Conservation (phyloP, 768 basidiomycete genomes). For the Sutorius australiensis region DNA sequence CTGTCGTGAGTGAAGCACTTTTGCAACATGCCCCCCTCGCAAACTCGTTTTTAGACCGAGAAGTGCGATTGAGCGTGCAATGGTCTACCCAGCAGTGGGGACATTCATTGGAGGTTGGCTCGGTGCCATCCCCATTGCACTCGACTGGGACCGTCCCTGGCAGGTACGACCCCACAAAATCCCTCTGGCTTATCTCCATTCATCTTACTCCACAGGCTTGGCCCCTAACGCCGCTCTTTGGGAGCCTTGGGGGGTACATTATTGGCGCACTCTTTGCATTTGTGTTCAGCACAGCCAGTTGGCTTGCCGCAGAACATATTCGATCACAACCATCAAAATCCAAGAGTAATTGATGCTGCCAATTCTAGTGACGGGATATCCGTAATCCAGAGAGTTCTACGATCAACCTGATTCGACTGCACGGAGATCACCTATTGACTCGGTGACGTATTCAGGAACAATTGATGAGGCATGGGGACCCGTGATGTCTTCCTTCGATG, state of each 20-base stretch:
- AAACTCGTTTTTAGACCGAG: conserved; percentile 38
- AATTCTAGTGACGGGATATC: neutral
- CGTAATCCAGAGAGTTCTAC: conserved; percentile 10
- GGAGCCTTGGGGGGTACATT: conserved; percentile 67
- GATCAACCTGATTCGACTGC: conserved; percentile 25
- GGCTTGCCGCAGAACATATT: conserved; percentile 40
- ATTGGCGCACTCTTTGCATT: conserved; percentile 55
- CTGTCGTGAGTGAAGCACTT: conserved; percentile 56
- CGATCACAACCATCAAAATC: conserved; percentile 21
- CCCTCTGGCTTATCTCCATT: neutral
- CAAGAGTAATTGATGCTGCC: conserved; percentile 20
- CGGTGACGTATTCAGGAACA: conserved; percentile 77
- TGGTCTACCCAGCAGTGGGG: conserved; percentile 78
- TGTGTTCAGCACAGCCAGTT: conserved; percentile 36
- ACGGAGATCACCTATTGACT: conserved; percentile 79
- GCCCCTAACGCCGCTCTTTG: conserved; percentile 76
- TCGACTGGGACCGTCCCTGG: conserved; percentile 98
- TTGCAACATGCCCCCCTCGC: neutral
- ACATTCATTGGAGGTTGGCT: conserved; percentile 73
- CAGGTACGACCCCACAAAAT: conserved; percentile 58
- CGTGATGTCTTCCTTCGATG: conserved; percentile 67
- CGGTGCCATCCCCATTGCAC: conserved; percentile 78
- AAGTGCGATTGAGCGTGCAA: conserved; percentile 68
- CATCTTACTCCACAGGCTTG: conserved; percentile 54
- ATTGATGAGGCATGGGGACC: conserved; percentile 66